Evolutionary conservation across 805 yeast species (phyloP).

Genomic region (Saturnispora serradocipensis): DNA sequence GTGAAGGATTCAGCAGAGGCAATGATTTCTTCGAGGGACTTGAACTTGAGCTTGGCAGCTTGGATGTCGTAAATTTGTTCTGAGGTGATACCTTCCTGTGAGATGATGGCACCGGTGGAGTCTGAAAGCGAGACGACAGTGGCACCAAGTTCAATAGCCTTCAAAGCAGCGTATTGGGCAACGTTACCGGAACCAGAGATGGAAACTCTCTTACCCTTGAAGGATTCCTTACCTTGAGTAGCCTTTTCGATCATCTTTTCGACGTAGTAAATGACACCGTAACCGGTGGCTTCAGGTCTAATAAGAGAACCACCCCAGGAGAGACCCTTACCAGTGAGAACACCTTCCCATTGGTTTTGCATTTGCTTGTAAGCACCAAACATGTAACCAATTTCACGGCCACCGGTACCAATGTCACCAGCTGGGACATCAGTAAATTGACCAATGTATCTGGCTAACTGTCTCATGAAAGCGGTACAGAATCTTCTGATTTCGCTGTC

Average conservation of each 20-base stretch:
- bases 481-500: constrained; percentile 93
- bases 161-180: constrained; percentile 97
- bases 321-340: constrained; percentile 94
- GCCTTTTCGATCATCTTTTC: constrained; percentile 97
- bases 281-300: constrained; percentile 99
- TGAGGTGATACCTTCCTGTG: constrained; percentile 72
- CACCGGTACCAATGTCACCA: constrained; percentile 98
- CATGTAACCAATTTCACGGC: constrained; percentile 88
- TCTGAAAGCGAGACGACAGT: constrained; percentile 89
- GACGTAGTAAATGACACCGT: constrained; percentile 93
- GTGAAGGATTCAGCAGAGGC: constrained; percentile 47
- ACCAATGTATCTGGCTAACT: constrained; percentile 92
- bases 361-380: constrained; percentile 93
- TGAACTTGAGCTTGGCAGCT: constrained; percentile 72
- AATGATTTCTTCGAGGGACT: constrained; percentile 61
- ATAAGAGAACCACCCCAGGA: constrained; percentile 98
- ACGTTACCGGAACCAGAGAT: constrained; percentile 98
- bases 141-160: constrained; percentile 95
- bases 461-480: constrained; percentile 93
- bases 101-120: constrained; percentile 82
- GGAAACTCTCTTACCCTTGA: constrained; percentile 90
- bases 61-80: constrained; percentile 70
- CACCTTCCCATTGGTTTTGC: constrained; percentile 94
- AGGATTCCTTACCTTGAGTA: constrained; percentile 77
- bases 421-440: constrained; percentile 98